These are phyloP conservation scores for Ashbya aceris DNA, from an alignment of 1,139 yeast genomes.

Conservation along the genomic window DNA sequence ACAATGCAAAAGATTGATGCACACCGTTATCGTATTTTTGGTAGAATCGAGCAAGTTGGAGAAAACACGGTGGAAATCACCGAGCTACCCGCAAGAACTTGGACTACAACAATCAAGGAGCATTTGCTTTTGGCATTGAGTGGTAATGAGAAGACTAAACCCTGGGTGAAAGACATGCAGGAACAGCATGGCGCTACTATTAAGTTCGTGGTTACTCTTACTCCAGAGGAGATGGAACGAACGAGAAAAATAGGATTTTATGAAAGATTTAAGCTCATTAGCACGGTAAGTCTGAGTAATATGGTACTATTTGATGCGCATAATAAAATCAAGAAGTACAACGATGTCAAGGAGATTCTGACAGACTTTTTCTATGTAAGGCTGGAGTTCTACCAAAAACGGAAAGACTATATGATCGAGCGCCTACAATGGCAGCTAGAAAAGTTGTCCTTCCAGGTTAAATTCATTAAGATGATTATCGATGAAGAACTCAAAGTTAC, in stretches of 20 bases:
- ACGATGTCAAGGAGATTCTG: conserved; percentile 64
- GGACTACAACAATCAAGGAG: conserved; percentile 90
- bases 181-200: conserved; percentile 85
- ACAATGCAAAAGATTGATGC: conserved; percentile 51
- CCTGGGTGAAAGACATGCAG: conserved; percentile 93
- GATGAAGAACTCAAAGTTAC: conserved; percentile 61
- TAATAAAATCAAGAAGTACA: conserved; percentile 81
- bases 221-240: conserved; percentile 75
- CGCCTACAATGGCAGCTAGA: conserved; percentile 67
- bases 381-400: conserved; percentile 79
- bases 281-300: conserved; percentile 63
- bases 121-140: conserved; percentile 62
- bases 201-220: conserved; percentile 65
- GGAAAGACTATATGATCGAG: conserved; percentile 72
- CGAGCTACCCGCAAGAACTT: conserved; percentile 84
- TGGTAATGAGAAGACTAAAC: conserved; percentile 59
- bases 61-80: conserved; percentile 78
- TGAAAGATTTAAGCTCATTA: conserved; percentile 70
- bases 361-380: conserved; percentile 79
- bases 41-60: conserved; percentile 74
- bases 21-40: conserved; percentile 67
- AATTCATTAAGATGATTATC: conserved; percentile 84
- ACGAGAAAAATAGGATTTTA: conserved; percentile 65
- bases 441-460: conserved; percentile 72
- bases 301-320: conserved; percentile 96